Evolutionary conservation across 176 grass and related monocot species (phyloP), one percentile per base, ranked within the genome.

Genomic region (Phoenix roebelenii): DNA sequence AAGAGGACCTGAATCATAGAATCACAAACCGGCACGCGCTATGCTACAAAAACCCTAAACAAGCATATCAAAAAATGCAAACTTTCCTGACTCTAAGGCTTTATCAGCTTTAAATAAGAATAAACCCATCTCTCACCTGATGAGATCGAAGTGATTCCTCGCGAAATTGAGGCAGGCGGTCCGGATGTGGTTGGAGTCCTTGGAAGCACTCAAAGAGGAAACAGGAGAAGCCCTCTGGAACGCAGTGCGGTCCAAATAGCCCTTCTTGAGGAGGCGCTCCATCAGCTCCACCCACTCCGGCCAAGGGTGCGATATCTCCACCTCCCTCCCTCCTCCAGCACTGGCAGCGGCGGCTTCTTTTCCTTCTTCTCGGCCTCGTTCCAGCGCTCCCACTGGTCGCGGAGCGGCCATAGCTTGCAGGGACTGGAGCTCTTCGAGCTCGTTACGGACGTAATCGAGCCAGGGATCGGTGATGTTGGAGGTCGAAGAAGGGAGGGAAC

Each of bases 141-240:
- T 81, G 26, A 87, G 62, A 68, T 68, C 77, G n/a, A 76, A 59
- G 2, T 58, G 71, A 61, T 92, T 76, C 25, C 88, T 76, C 6
- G 76, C 88, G 20, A 92, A 87, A 15, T 56, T 71, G 54, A 93
- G 88, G 80, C 83, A 87, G 25, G 83, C 88, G 18, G 80, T 93
- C 59, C 83, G 88, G 50, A 87, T 66, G 18, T 28, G 62, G 61
- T 93, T 93, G 49, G 70, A 66, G 22, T 93, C 88, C 69, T 87
- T 81, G 48, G 83, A 64, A 63, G 18, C 77, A 44, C 35, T 44
- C 9, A 44, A 44, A 12, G 35, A 44, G 7, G 35, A 44, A n/a
- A 49, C 48, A 12, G 5, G 49, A 15, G 59, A 19, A 22, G 20
- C 25, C 17, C 58, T 59, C 7, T 30, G 59, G 69, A 87, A 72